phyloP scores from a whole-genome alignment of 495 filamentous ascomycete genomes.

The Neurospora sp. region DNA sequence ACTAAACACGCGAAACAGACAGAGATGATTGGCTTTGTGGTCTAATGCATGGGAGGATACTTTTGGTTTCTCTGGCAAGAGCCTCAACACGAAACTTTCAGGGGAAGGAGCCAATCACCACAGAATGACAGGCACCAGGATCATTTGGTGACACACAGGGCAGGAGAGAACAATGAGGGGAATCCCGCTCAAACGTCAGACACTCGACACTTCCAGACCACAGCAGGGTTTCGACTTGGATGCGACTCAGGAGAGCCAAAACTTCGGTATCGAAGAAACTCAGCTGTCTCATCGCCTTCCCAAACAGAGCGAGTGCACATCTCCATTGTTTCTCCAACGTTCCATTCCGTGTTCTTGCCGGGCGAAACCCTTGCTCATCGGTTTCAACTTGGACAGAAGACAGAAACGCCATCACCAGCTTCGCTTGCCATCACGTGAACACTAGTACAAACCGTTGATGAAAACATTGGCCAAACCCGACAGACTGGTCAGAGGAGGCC shows the following conservation, averaged over 20 bases:
- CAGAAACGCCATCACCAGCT: not conserved
- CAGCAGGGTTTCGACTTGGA: constrained; percentile 4
- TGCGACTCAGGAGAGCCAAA: constrained; percentile 7
- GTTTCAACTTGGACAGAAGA: not conserved
- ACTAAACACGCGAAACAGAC: constrained; percentile 20
- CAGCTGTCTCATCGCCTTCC: not conserved
- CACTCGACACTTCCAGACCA: constrained; percentile 16
- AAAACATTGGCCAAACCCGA: not conserved
- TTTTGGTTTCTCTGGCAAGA: constrained; percentile 10
- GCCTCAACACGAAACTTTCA: constrained; percentile 14
- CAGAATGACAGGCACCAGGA: constrained; percentile 14
- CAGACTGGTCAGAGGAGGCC: not conserved
- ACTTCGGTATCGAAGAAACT: not conserved
- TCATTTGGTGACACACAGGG: constrained; percentile 24
- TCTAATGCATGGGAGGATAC: not conserved
- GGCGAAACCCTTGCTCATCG: constrained; percentile 1
- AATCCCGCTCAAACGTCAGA: constrained; percentile 19
- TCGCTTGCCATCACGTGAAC: not conserved
- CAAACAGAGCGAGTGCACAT: not conserved
- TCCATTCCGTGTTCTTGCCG: not conserved
- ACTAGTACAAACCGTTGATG: not conserved
- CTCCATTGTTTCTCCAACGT: not conserved
- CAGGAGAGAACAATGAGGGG: constrained; percentile 10
- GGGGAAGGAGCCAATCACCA: constrained; percentile 19
- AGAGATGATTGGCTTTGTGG: not conserved